Evolutionary conservation across 2,329 filamentous ascomycete species (phyloP).

Genomic region (Xylaria sp.): DNA sequence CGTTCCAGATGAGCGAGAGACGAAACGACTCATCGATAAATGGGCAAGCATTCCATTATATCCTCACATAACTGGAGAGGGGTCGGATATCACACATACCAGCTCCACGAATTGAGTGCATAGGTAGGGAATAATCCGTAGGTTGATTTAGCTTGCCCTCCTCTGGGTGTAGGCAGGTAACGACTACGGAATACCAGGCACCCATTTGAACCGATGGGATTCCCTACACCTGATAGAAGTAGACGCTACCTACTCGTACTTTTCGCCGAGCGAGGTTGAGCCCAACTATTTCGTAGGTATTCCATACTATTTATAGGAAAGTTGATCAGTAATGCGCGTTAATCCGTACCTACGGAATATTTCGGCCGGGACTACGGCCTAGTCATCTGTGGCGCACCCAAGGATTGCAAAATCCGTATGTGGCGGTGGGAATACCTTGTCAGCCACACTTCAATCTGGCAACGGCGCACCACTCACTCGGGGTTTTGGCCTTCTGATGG

Average conservation of each 20-base stretch:
- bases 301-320: no score
- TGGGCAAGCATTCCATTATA: background rate
- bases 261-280: no score
- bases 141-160: no score
- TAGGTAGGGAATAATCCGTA: background rate
- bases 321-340: no score
- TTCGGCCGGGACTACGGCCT: no score
- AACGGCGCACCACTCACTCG: background rate
- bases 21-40: background rate
- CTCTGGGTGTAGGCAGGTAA: no score
- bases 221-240: no score
- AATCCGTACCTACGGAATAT: no score
- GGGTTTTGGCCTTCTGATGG: background rate
- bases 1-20: background rate
- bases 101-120: background rate
- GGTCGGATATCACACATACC: background rate
- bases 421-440: slow-evolving; percentile 2
- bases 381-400: background rate
- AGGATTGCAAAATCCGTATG: background rate
- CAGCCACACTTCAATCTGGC: background rate
- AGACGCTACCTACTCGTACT: no score
- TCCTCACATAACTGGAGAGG: background rate
- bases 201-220: no score
- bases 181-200: no score
- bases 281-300: no score